Percentiles rank a stretch among this genome's conserved stretches.
phyloP scores from a whole-genome alignment of 768 basidiomycete genomes.

The Tylopilus vinaceipallidus region DNA sequence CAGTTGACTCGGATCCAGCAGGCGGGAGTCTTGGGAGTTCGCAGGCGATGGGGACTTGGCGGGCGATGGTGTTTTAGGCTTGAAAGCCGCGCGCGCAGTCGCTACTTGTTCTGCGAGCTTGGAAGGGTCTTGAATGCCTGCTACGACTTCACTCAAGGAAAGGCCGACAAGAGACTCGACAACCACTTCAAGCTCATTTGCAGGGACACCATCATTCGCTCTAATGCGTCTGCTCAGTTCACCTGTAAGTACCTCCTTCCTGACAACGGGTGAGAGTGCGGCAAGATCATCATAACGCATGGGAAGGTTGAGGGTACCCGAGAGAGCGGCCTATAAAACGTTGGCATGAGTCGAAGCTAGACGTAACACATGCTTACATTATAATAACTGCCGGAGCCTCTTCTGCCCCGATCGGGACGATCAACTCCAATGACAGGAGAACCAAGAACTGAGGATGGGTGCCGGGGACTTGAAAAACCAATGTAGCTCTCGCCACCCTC shows the following conservation, averaged over 20 bases:
- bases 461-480: slow-evolving; percentile 75
- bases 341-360: slow-evolving; percentile 6
- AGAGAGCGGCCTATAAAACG: slow-evolving; percentile 63
- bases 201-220: slow-evolving; percentile 48
- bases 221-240: slow-evolving; percentile 78
- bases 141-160: slow-evolving; percentile 74
- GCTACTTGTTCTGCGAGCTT: slow-evolving; percentile 67
- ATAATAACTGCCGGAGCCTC: slow-evolving; percentile 86
- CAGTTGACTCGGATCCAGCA: slow-evolving; percentile 60
- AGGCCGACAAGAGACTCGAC: slow-evolving; percentile 72
- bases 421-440: slow-evolving; percentile 58
- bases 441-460: slow-evolving; percentile 46
- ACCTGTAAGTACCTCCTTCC: slow-evolving; percentile 81
- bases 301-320: slow-evolving; percentile 75
- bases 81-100: slow-evolving; percentile 34
- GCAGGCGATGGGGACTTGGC: slow-evolving; percentile 54
- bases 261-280: slow-evolving; percentile 79
- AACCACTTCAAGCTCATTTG: slow-evolving; percentile 56
- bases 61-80: slow-evolving; percentile 39
- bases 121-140: slow-evolving; percentile 66
- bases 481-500: slow-evolving; percentile 76
- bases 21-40: slow-evolving; percentile 66
- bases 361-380: slow-evolving; percentile 47
- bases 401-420: slow-evolving; percentile 60
- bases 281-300: slow-evolving; percentile 88